Conservation (phyloP, 2,329 filamentous ascomycete species). For the Phaeosphaeria sp. region DNA sequence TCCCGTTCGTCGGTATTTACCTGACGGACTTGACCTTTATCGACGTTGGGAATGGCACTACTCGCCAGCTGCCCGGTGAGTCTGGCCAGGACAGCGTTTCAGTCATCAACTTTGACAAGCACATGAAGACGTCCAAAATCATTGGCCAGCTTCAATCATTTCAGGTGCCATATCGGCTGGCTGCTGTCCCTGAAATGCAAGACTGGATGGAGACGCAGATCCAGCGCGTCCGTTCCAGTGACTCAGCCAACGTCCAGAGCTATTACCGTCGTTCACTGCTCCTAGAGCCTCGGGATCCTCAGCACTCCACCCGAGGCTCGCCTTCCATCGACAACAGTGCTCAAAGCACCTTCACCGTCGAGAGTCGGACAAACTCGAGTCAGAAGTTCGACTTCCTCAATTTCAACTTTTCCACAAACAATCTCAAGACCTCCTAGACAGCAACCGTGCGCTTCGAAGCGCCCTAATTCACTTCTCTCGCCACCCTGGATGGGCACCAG, state of each 20-base stretch:
- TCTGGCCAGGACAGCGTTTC: slow-evolving; percentile 68
- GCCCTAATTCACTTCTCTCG: slow-evolving; percentile 10
- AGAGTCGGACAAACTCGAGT: slow-evolving; percentile 39
- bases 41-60: slow-evolving; percentile 89
- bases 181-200: slow-evolving; percentile 85
- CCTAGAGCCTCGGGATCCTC: slow-evolving; percentile 74
- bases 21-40: slow-evolving; percentile 95
- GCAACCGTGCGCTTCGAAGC: slow-evolving; percentile 26
- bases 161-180: slow-evolving; percentile 88
- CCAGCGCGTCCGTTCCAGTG: slow-evolving; percentile 71
- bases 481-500: slow-evolving; percentile 15
- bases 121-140: slow-evolving; percentile 91
- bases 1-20: slow-evolving; percentile 96
- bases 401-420: slow-evolving; percentile 43
- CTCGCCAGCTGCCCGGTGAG: slow-evolving; percentile 72
- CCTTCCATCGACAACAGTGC: slow-evolving; percentile 34
- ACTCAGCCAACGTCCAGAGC: slow-evolving; percentile 67
- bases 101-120: slow-evolving; percentile 98
- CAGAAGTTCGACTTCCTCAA: slow-evolving; percentile 49
- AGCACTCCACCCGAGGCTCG: slow-evolving; percentile 33
- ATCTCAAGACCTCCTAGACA: slow-evolving; percentile 42
- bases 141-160: slow-evolving; percentile 96
- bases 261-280: slow-evolving; percentile 85
- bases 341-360: slow-evolving; percentile 32
- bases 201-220: slow-evolving; percentile 90